These are phyloP conservation scores for Dryadomyces quercus-mongolicae DNA, from an alignment of 2,329 filamentous ascomycete species.

Conservation along the genomic window DNA sequence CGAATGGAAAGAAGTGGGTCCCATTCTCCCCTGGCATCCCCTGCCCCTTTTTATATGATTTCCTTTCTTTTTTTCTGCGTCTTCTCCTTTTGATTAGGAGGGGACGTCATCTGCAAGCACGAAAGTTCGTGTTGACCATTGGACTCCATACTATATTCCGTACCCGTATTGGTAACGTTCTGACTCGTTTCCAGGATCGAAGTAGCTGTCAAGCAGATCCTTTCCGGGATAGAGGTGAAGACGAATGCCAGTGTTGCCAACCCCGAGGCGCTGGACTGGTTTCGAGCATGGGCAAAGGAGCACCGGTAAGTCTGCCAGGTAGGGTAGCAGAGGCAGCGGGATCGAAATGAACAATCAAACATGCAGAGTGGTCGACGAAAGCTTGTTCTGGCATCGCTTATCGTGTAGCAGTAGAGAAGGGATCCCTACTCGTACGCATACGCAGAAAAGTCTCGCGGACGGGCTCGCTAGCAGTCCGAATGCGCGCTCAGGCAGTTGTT, in stretches of 20 bases:
- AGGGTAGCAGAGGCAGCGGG: not conserved
- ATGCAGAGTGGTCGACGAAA: not conserved
- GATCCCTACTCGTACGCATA: no score
- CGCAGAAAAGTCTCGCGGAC: no score
- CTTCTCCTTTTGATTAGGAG: no score
- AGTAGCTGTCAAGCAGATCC: constrained; percentile 89
- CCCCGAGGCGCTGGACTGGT: constrained; percentile 79
- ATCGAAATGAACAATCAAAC: not conserved
- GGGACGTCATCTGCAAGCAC: no score
- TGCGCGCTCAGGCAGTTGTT: no score
- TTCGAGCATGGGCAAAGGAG: constrained; percentile 58
- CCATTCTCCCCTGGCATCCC: not conserved
- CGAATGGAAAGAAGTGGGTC: constrained; percentile 87
- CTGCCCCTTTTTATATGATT: not conserved
- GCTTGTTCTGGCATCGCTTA: no score
- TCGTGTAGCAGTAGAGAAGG: no score
- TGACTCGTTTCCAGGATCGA: constrained; percentile 51
- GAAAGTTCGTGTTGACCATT: constrained; percentile 1
- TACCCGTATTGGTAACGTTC: not conserved
- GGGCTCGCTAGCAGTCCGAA: no score
- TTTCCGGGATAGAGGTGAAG: constrained; percentile 77
- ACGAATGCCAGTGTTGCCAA: constrained; percentile 92
- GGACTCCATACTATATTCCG: constrained; percentile 12
- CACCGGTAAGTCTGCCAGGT: constrained; percentile 21
- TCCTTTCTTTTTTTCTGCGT: not conserved